phyloP scores from a whole-genome alignment of 306 rosid species.

The Lupinus albus region DNA sequence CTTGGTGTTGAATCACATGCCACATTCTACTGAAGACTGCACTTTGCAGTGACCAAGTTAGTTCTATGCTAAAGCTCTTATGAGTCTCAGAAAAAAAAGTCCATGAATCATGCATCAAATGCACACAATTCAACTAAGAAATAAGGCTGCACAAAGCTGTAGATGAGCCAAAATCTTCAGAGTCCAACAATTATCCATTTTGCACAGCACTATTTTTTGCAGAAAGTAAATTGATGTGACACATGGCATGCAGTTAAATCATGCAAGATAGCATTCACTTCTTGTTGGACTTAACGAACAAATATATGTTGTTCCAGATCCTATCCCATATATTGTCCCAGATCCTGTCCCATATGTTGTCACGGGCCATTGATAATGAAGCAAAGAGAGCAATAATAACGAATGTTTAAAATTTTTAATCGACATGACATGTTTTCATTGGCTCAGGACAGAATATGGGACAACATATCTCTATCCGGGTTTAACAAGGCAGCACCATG shows the following conservation, averaged over 20 bases:
- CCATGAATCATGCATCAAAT: neutral
- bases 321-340: no score
- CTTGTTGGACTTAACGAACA: neutral
- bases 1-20: slow-evolving; percentile 4
- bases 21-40: neutral
- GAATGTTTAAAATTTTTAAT: no score
- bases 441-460: no score
- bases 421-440: no score
- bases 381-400: no score
- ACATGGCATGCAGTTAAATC: slow-evolving; percentile 10
- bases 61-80: neutral
- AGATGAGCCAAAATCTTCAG: slow-evolving; percentile 1
- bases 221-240: neutral
- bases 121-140: neutral
- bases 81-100: neutral
- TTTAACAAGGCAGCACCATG: neutral
- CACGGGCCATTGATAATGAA: no score
- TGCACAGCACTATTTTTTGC: neutral
- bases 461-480: no score
- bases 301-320: no score
- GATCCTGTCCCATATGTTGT: no score
- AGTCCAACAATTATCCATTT: neutral
- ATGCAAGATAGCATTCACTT: neutral
- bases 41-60: slow-evolving; percentile 8
- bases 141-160: slow-evolving; percentile 2